phyloP scores from a whole-genome alignment of 139 green algal genomes.

The Bryopsis sp. region DNA sequence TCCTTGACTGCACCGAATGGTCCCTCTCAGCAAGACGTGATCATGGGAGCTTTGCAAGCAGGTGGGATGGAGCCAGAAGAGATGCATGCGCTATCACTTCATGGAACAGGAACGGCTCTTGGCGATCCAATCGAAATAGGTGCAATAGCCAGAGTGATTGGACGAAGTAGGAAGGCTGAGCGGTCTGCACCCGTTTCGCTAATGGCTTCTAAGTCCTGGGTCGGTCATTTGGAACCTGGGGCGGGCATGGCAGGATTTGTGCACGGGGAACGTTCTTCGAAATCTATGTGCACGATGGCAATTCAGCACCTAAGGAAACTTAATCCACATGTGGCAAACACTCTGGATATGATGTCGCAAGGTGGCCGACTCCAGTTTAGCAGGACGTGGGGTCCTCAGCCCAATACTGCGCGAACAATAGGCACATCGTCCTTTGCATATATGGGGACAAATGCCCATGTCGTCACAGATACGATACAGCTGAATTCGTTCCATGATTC shows the following conservation, averaged over 20 bases:
- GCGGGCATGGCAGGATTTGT: constrained; percentile 41
- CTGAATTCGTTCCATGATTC: too few relatives aligned
- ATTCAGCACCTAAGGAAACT: constrained; percentile 24
- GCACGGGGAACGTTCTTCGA: constrained; percentile 19
- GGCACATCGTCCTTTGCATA: constrained; percentile 44
- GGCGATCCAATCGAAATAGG: constrained; percentile 82
- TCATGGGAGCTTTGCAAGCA: constrained; percentile 38
- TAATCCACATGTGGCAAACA: constrained; percentile 19
- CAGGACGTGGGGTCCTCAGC: constrained; percentile 13
- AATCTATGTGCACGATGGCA: neutral
- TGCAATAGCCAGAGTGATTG: constrained; percentile 34
- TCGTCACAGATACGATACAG: too few relatives aligned
- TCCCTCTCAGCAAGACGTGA: constrained; percentile 68
- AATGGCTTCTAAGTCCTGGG: constrained; percentile 33
- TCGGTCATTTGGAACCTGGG: constrained; percentile 50
- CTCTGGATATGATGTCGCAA: neutral
- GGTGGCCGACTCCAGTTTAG: neutral
- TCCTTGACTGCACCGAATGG: constrained; percentile 80
- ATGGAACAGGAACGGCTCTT: constrained; percentile 78
- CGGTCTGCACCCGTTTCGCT: constrained; percentile 21
- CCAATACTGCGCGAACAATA: neutral
- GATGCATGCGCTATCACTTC: constrained; percentile 43
- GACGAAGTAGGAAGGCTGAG: neutral
- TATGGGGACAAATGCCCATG: constrained; percentile 42
- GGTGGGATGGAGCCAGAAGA: constrained; percentile 22